Evolutionary conservation across 2,329 filamentous ascomycete genomes (phyloP).

Genomic region (Diaporthe velutina): DNA sequence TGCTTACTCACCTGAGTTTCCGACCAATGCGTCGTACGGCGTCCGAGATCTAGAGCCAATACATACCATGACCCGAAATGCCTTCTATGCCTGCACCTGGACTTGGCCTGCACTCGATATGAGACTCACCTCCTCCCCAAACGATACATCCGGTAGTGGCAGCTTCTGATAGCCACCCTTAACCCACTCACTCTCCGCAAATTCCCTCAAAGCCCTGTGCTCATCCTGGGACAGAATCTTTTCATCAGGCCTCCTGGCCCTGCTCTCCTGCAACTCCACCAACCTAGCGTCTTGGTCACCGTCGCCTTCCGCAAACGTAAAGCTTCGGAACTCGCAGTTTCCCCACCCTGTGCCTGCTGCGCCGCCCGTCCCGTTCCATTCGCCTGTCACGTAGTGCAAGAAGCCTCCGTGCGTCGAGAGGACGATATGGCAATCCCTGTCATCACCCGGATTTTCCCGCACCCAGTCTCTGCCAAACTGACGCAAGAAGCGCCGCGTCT

Average conservation of each 20-base stretch:
- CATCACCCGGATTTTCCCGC: background rate
- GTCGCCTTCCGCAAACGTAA: background rate
- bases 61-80: too few relatives aligned
- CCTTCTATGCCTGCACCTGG: too few relatives aligned
- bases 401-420: background rate
- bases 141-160: background rate
- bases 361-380: background rate
- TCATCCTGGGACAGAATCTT: background rate
- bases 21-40: too few relatives aligned
- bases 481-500: background rate
- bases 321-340: background rate
- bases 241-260: background rate
- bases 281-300: background rate
- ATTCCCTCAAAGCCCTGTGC: background rate
- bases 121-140: too few relatives aligned
- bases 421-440: background rate
- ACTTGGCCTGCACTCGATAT: too few relatives aligned
- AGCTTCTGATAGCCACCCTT: background rate
- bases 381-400: background rate
- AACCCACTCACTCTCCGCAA: background rate
- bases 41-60: too few relatives aligned
- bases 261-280: background rate
- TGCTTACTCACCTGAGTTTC: too few relatives aligned
- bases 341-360: background rate
- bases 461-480: background rate